These are phyloP conservation scores for Spergularia marina DNA, from an alignment of 148 eudicot species.

Conservation along the genomic window DNA sequence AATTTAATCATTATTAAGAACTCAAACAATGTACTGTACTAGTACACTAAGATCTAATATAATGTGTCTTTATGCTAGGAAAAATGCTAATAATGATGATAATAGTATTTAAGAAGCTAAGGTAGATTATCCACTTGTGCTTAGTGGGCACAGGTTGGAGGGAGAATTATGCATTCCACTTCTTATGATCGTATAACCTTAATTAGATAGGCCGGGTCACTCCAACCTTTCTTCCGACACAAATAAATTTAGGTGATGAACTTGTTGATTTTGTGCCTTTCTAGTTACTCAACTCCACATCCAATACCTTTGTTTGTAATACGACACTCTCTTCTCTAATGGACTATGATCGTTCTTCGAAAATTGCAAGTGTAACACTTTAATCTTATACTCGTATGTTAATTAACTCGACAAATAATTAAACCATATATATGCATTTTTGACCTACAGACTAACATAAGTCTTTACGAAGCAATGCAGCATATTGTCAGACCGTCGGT, in stretches of 20 bases:
- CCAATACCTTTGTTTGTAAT: too few species aligned
- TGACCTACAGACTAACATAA: too few species aligned
- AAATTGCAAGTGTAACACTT: too few species aligned
- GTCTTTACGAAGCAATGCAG: too few species aligned
- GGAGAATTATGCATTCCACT: constrained; percentile 21
- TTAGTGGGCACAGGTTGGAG: constrained; percentile 22
- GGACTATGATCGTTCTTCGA: too few species aligned
- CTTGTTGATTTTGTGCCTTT: not conserved
- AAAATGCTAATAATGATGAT: too few species aligned
- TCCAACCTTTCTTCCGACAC: constrained; percentile 26
- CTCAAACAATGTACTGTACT: not conserved
- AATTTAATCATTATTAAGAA: not conserved
- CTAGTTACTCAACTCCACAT: not conserved
- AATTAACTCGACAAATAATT: too few species aligned
- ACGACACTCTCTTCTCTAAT: too few species aligned
- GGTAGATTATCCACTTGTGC: constrained; percentile 25
- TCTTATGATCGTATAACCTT: not conserved
- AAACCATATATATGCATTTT: too few species aligned
- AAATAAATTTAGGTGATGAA: constrained; percentile 7
- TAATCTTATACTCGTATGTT: too few species aligned
- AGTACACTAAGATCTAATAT: not conserved
- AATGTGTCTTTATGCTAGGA: not conserved
- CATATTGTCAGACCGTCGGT: too few species aligned
- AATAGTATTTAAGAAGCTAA: not conserved
- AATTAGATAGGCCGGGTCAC: constrained; percentile 3